These are phyloP conservation scores for Rickenella mellea DNA, from an alignment of 768 basidiomycete species.

Conservation along the genomic window DNA sequence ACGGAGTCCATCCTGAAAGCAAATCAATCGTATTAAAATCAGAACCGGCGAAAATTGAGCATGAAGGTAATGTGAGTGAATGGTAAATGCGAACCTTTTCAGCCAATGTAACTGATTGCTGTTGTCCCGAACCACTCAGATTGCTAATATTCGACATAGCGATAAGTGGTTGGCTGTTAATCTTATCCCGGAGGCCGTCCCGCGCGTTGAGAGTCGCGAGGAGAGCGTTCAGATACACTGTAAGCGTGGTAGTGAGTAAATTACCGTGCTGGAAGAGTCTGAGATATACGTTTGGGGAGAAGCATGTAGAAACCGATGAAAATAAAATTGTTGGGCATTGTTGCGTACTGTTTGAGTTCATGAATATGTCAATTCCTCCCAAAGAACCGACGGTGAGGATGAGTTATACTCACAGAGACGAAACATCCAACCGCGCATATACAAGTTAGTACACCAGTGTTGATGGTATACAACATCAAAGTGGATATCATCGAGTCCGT, in stretches of 20 bases:
- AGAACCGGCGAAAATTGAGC: no score
- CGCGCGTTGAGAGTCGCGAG: not conserved
- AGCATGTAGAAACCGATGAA: not conserved
- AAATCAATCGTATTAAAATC: no score
- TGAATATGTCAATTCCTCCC: no score
- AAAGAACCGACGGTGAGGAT: not conserved
- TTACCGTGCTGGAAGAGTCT: not conserved
- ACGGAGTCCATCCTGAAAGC: no score
- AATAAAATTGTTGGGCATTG: not conserved
- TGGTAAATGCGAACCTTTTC: no score
- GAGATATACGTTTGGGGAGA: not conserved
- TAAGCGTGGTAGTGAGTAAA: not conserved
- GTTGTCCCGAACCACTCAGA: no score
- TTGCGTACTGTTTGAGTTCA: no score
- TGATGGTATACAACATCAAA: not conserved
- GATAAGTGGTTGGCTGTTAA: no score
- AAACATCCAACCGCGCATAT: not conserved
- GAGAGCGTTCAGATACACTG: not conserved
- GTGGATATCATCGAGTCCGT: not conserved
- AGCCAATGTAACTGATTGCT: no score
- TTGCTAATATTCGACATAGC: no score
- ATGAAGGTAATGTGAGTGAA: no score
- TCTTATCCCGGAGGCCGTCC: not conserved
- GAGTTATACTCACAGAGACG: not conserved
- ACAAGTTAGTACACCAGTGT: not conserved